phyloP scores from a whole-genome alignment of 1,284 basidiomycete genomes.

The Peniophora sp. region DNA sequence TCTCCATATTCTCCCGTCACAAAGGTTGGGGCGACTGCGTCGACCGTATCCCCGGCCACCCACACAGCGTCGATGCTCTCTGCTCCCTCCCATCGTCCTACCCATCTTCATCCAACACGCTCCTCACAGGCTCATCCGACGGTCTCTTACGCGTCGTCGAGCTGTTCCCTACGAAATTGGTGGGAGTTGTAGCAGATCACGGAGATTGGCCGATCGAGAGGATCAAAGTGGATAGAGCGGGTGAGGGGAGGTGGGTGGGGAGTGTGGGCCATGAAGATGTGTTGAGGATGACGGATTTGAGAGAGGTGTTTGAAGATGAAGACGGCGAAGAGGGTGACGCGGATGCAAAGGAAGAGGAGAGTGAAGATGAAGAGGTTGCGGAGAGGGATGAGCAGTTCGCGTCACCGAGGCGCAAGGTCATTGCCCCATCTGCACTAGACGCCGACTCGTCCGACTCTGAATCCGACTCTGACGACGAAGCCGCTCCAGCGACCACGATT shows the following conservation, averaged over 20 bases:
- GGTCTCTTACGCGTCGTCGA: conserved; percentile 87
- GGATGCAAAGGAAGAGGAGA: conserved; percentile 18
- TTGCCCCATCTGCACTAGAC: too few relatives aligned
- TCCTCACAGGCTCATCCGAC: conserved; percentile 91
- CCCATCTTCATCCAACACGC: conserved; percentile 59
- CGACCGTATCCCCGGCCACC: conserved; percentile 88
- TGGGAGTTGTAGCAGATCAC: conserved; percentile 88
- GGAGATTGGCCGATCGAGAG: conserved; percentile 88
- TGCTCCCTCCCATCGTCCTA: conserved; percentile 65
- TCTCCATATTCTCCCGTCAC: conserved; percentile 84
- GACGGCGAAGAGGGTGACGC: conserved; percentile 42
- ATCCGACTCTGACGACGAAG: conserved; percentile 28
- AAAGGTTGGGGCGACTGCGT: conserved; percentile 91
- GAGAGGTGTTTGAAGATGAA: conserved; percentile 53
- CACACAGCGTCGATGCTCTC: conserved; percentile 80
- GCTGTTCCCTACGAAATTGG: conserved; percentile 82
- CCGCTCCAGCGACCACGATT: conserved; percentile 1
- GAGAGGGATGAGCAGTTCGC: neutral
- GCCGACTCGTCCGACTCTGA: conserved; percentile 12
- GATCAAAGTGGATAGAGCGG: conserved; percentile 52
- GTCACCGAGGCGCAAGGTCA: too few relatives aligned
- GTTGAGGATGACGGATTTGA: conserved; percentile 79
- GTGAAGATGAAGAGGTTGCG: conserved; percentile 10
- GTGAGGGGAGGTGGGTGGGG: conserved; percentile 75
- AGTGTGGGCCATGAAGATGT: conserved; percentile 90